Evolutionary conservation across 169 alveolate genomes (phyloP).

Genomic region (Plasmodium malariae): DNA sequence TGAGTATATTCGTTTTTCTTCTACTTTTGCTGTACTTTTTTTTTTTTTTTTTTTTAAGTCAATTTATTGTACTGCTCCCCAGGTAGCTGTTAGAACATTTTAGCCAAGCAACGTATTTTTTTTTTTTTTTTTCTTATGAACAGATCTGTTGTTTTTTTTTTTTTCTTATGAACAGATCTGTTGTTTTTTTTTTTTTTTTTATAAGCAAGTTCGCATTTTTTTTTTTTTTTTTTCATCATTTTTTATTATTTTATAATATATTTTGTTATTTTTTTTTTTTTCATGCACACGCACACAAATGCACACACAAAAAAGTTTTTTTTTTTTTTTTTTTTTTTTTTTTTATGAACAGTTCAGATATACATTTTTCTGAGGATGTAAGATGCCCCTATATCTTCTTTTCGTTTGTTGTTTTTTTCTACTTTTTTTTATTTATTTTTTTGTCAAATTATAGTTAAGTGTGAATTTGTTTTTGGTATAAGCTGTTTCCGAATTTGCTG

Average conservation of each 20-base stretch:
- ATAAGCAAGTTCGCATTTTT: neutral
- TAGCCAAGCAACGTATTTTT: constrained; percentile 30
- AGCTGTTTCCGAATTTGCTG: too few species aligned
- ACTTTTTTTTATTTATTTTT: neutral
- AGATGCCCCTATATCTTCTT: neutral
- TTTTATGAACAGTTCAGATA: constrained; percentile 1
- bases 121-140: constrained; percentile 3
- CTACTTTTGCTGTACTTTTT: constrained; percentile 4
- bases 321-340: constrained; percentile 19
- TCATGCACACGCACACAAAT: constrained; percentile 16
- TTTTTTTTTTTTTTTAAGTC: constrained; percentile 5
- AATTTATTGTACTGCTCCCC: neutral
- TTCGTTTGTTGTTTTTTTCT: neutral
- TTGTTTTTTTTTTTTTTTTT: neutral
- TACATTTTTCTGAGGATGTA: neutral
- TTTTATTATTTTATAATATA: too few species aligned
- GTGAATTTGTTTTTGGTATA: too few species aligned
- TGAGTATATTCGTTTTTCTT: neutral
- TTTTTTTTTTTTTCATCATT: neutral
- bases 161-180: neutral
- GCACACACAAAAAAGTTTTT: constrained; percentile 33
- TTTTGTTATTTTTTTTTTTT: neutral
- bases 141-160: too few species aligned
- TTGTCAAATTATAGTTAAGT: too few species aligned
- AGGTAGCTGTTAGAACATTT: constrained; percentile 34